phyloP scores from a whole-genome alignment of 176 grass and related monocot genomes.

The Eremochloa ophiuroides region DNA sequence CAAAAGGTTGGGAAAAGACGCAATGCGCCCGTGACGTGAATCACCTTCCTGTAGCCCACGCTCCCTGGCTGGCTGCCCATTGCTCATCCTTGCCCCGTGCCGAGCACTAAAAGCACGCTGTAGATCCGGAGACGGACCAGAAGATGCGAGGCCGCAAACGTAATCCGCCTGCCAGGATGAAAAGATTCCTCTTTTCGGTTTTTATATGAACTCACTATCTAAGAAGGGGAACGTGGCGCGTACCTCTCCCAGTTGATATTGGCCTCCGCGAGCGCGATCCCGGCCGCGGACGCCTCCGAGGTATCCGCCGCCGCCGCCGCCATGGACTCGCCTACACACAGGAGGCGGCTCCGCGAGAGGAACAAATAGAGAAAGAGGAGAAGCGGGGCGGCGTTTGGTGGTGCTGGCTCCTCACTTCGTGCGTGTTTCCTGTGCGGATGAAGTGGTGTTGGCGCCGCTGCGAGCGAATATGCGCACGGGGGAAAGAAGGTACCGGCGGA shows the following conservation, averaged over 20 bases:
- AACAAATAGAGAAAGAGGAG: not conserved
- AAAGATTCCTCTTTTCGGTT: not conserved
- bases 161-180: not conserved
- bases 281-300: constrained; percentile 41
- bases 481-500: not conserved
- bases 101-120: not conserved
- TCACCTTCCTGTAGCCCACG: not conserved
- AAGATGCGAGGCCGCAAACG: not conserved
- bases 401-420: not conserved
- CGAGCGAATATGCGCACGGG: constrained; percentile 11
- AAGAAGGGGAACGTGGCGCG: not conserved
- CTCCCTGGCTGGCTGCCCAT: not conserved
- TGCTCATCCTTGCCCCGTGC: not conserved
- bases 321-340: not conserved
- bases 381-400: not conserved
- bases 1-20: not conserved
- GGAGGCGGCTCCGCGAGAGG: not conserved
- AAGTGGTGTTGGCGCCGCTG: constrained; percentile 9
- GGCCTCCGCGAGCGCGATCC: constrained; percentile 69
- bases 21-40: not conserved
- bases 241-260: constrained; percentile 98
- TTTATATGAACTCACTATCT: too few relatives aligned
- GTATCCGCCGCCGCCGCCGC: constrained; percentile 46
- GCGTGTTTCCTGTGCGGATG: not conserved
- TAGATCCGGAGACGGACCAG: not conserved